These are phyloP conservation scores for Fistulifera pelliculosa DNA, from an alignment of 108 stramenopile genomes.

Conservation along the genomic window DNA sequence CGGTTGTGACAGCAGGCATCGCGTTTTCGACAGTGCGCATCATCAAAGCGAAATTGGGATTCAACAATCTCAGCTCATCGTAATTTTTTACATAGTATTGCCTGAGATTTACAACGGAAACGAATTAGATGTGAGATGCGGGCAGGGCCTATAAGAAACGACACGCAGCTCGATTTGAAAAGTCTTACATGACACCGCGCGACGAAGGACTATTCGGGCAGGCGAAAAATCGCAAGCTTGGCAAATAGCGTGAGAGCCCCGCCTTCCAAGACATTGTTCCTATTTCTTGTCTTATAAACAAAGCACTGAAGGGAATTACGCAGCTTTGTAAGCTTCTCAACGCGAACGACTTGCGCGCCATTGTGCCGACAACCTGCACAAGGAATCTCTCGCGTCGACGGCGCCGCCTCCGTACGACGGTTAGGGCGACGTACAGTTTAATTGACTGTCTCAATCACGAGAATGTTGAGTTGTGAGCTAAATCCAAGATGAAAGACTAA, in stretches of 20 bases:
- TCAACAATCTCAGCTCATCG: conserved; percentile 68
- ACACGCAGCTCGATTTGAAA: background rate
- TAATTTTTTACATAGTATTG: conserved; percentile 67
- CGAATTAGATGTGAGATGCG: background rate
- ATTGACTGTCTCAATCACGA: too few relatives aligned
- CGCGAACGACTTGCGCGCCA: too few relatives aligned
- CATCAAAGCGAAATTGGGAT: conserved; percentile 72
- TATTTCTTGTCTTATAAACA: too few relatives aligned
- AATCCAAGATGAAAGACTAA: too few relatives aligned
- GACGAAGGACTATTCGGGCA: conserved; percentile 81
- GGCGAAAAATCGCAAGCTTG: conserved; percentile 74
- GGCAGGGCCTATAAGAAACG: too few relatives aligned
- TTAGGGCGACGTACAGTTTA: too few relatives aligned
- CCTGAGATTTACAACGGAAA: conserved; percentile 15
- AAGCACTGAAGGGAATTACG: too few relatives aligned
- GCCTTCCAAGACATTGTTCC: conserved; percentile 80
- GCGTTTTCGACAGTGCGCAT: conserved; percentile 75
- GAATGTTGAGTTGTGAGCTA: too few relatives aligned
- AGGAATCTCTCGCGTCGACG: too few relatives aligned
- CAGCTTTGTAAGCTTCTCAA: too few relatives aligned
- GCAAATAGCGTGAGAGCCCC: conserved; percentile 65
- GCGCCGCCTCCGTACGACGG: too few relatives aligned
- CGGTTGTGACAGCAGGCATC: conserved; percentile 81
- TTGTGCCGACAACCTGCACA: too few relatives aligned
- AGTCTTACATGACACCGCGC: conserved; percentile 71